Evolutionary conservation across 2,329 filamentous ascomycete species (phyloP), one percentile per base, ranked within the genome.

Genomic region (Trichoderma cornu-damae): DNA sequence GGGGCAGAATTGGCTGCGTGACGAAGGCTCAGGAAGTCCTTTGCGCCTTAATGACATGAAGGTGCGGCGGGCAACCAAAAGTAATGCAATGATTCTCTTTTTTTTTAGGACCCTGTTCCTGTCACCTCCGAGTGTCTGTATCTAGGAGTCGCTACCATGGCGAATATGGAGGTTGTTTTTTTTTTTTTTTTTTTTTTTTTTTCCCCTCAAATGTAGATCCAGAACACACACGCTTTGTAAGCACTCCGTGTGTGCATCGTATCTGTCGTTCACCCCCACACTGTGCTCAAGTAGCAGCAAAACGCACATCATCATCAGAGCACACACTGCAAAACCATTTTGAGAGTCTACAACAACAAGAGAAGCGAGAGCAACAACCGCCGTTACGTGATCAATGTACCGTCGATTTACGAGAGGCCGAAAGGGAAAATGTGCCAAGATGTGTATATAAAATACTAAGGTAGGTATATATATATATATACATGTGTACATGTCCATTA

Each of bases 11-110:
- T 68, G 65, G 68, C 68, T 70, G 66, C 68, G 68, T 67, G 69
- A 69, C 65, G 68, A 69, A 72, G 69, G 68, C 67, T 72, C 67
- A 62, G 69, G 68, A 68, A 69, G 67, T 67, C 68, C 67, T 69
- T 68, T 70, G 67, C 70, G 68, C 69, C 70, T 72, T 69, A 57
- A 67, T 70, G 63, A 61, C 64, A 63, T 61, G 64, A 54, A 70
- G 71, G 68, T 72, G 71, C 63, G 66, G 67, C 62, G 68, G 72
- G 67, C 67, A 70, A 70, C 70, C 67, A 73, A 74, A 74, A 74
- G 72, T 74, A 74, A 74, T 73, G 72, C 71, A 69, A 72, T 64
- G 68, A 67, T 66, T 69, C 66, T 66, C 67, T 62, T 64, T 65
- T 63, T 66, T 66, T 67, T 66, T 62, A 62, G 60, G 2, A 64